Evolutionary conservation across 495 filamentous ascomycete genomes (phyloP).

Genomic region (Amphirosellinia nigrospora): DNA sequence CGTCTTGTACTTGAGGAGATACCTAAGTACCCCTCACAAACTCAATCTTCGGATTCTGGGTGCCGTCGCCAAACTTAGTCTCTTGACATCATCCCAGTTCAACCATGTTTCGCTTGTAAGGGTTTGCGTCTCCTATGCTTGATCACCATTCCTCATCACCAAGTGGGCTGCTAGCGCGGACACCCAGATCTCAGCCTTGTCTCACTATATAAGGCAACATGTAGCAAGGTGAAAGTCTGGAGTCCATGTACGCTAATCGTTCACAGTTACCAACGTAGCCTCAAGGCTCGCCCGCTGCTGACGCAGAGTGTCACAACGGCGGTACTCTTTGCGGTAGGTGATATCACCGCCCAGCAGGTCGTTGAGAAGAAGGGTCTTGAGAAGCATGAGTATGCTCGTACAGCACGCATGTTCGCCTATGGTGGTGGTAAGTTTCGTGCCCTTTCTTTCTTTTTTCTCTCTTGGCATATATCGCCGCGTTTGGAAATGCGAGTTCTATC

Average conservation of each 20-base stretch:
- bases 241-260: conserved; percentile 22
- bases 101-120: conserved; percentile 43
- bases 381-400: conserved; percentile 82
- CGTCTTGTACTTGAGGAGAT: neutral
- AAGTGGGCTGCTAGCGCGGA: neutral
- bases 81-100: conserved; percentile 2
- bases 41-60: neutral
- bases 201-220: neutral
- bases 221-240: neutral
- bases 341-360: conserved; percentile 90
- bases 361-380: conserved; percentile 80
- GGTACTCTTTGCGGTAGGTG: conserved; percentile 88
- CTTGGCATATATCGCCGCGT: neutral
- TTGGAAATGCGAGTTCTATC: neutral
- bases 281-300: conserved; percentile 81
- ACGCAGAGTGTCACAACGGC: conserved; percentile 88
- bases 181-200: neutral
- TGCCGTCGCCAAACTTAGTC: neutral
- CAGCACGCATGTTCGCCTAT: conserved; percentile 89
- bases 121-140: conserved; percentile 21
- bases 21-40: conserved; percentile 4
- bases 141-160: conserved; percentile 14
- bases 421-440: conserved; percentile 71
- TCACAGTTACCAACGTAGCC: conserved; percentile 83
- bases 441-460: too few species aligned